Conservation (phyloP, 192 early-diverging fungal genomes). For the Gorgonomyces haynaldii region DNA sequence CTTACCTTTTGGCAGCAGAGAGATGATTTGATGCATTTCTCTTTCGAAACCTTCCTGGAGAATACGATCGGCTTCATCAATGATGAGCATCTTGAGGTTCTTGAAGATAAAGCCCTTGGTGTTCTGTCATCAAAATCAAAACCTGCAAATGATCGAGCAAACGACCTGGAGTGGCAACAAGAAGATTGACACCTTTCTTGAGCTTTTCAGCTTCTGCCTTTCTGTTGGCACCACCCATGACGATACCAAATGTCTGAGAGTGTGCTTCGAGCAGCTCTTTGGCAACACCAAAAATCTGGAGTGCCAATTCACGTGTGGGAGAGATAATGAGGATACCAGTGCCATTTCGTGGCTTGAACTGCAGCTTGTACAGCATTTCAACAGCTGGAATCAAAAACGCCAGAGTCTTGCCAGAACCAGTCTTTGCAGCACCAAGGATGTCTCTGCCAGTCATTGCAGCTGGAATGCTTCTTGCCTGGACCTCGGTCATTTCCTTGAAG, state of each 20-base stretch:
- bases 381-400: constrained; percentile 93
- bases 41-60: constrained; percentile 97
- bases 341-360: constrained; percentile 93
- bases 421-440: constrained; percentile 97
- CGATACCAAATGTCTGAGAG: constrained; percentile 94
- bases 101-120: constrained; percentile 91
- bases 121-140: no score
- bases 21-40: constrained; percentile 97
- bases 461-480: constrained; percentile 92
- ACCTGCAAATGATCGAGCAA: constrained; percentile 97
- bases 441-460: constrained; percentile 92
- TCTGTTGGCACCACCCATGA: constrained; percentile 96
- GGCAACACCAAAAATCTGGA: constrained; percentile 98
- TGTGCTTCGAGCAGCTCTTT: constrained; percentile 91
- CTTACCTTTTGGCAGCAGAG: constrained; percentile 71
- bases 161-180: constrained; percentile 93
- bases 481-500: constrained; percentile 88
- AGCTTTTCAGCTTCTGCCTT: constrained; percentile 94
- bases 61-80: constrained; percentile 98
- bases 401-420: constrained; percentile 89
- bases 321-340: constrained; percentile 93
- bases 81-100: constrained; percentile 83
- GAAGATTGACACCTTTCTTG: constrained; percentile 86
- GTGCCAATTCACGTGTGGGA: constrained; percentile 94
- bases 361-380: constrained; percentile 74